Conservation (phyloP, 208 protist genomes). For the Acanthamoeba castellanii region DNA sequence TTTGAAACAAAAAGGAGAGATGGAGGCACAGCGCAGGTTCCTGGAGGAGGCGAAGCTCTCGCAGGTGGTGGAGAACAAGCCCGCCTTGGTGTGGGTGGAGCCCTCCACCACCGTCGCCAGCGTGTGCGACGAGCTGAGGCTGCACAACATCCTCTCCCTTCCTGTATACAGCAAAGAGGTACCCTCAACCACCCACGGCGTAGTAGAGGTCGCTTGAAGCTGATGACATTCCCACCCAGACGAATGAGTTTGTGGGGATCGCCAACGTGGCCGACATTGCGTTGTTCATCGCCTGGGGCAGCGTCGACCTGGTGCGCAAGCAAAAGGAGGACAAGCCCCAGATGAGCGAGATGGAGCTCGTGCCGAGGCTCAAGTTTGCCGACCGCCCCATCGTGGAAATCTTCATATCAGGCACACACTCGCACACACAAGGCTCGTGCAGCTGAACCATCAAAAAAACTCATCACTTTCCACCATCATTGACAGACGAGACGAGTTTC, state of each 20-base stretch:
- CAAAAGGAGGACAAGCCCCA: not conserved
- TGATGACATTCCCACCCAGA: not conserved
- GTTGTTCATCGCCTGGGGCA: slow-evolving; percentile 20
- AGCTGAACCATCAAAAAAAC: no score
- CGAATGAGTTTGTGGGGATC: slow-evolving; percentile 14
- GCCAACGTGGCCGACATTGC: slow-evolving; percentile 36
- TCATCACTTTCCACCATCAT: no score
- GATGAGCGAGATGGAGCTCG: not conserved
- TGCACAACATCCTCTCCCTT: slow-evolving; percentile 15
- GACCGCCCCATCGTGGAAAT: not conserved
- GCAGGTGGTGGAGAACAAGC: not conserved
- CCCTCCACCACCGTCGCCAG: not conserved
- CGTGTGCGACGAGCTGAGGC: slow-evolving; percentile 12
- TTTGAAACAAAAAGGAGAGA: not conserved
- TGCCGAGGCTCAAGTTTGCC: not conserved
- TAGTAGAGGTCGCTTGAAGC: not conserved
- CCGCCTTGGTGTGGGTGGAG: not conserved
- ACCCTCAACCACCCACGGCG: not conserved
- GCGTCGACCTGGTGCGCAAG: slow-evolving; percentile 25
- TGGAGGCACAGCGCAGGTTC: slow-evolving; percentile 27
- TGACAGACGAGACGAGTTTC: not conserved
- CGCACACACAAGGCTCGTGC: no score
- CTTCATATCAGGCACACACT: not conserved
- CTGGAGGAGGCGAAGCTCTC: not conserved
- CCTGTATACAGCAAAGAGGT: slow-evolving; percentile 19